These are phyloP conservation scores for Lepidium sativum DNA, from an alignment of 345 rosid species.

Conservation along the genomic window DNA sequence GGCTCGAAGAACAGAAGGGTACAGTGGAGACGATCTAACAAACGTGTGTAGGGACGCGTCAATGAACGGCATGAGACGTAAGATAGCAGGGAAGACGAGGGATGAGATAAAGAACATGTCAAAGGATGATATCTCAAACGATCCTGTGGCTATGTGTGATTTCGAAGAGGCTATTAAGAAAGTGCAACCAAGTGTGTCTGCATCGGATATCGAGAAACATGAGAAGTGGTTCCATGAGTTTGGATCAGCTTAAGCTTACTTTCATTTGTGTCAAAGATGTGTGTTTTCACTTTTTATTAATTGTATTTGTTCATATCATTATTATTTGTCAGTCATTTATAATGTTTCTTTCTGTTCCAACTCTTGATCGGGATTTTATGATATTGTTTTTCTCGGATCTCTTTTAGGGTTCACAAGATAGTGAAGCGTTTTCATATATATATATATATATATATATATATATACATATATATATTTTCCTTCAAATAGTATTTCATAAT, in stretches of 20 bases:
- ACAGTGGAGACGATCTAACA: slow-evolving; percentile 99
- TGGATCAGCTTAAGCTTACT: slow-evolving; percentile 61
- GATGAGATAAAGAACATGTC: slow-evolving; percentile 99
- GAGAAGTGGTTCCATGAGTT: slow-evolving; percentile 97
- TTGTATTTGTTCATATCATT: slow-evolving; percentile 15
- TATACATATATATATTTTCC: no score
- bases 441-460: no score
- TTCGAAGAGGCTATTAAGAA: slow-evolving; percentile 90
- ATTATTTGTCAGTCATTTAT: neutral
- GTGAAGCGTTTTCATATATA: neutral
- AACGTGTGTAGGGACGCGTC: slow-evolving; percentile 98
- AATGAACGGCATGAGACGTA: slow-evolving; percentile 98
- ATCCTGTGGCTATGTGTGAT: slow-evolving; percentile 99
- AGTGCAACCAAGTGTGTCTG: slow-evolving; percentile 95
- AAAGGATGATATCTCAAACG: slow-evolving; percentile 94
- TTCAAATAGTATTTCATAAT: no score
- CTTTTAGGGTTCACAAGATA: neutral
- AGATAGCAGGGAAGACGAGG: slow-evolving; percentile 96
- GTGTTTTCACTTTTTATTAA: neutral
- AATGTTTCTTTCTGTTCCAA: neutral
- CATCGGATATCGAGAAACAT: slow-evolving; percentile 83
- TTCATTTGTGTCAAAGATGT: neutral
- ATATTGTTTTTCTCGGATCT: neutral
- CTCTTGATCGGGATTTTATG: neutral
- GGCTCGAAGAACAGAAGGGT: slow-evolving; percentile 84